Conservation (phyloP, 2,329 filamentous ascomycete genomes). For the Beauveria varroae region DNA sequence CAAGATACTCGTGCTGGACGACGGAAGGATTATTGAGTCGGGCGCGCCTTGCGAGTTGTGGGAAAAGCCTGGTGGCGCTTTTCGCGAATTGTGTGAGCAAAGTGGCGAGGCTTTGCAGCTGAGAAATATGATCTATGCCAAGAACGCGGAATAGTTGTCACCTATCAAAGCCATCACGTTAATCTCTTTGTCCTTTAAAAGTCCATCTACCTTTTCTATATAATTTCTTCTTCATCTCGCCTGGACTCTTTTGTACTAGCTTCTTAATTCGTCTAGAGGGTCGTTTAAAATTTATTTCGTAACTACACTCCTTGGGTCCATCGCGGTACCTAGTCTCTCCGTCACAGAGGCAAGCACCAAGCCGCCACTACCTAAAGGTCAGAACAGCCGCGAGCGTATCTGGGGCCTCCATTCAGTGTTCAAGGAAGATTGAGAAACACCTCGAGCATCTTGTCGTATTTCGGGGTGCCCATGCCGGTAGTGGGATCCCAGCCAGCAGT, state of each 20-base stretch:
- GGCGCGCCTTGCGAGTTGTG: constrained; percentile 51
- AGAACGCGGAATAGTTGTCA: too few species aligned
- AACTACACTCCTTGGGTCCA: too few species aligned
- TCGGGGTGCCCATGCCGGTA: constrained; percentile 10
- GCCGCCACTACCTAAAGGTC: too few species aligned
- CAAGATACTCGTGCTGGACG: constrained; percentile 54
- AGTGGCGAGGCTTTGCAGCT: background rate
- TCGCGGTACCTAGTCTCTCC: too few species aligned
- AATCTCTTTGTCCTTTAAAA: too few species aligned
- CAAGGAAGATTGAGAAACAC: constrained; percentile 11
- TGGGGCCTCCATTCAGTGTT: background rate
- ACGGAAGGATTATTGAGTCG: constrained; percentile 48
- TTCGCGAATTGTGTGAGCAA: constrained; percentile 5
- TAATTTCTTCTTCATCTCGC: too few species aligned
- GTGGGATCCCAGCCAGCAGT: constrained; percentile 11
- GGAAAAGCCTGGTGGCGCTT: constrained; percentile 25
- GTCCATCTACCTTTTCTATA: background rate
- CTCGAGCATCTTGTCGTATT: constrained; percentile 2
- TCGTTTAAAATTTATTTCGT: too few species aligned
- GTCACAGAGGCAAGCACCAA: too few species aligned
- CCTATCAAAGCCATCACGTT: background rate
- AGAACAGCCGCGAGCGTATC: too few species aligned
- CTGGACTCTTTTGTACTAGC: too few species aligned
- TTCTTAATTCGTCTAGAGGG: too few species aligned
- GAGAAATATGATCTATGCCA: background rate